A percentile compares a stretch with the other conserved stretches of the same genome.
phyloP scores from a whole-genome alignment of 441 rosid species.

The Flueggea neowawraea region DNA sequence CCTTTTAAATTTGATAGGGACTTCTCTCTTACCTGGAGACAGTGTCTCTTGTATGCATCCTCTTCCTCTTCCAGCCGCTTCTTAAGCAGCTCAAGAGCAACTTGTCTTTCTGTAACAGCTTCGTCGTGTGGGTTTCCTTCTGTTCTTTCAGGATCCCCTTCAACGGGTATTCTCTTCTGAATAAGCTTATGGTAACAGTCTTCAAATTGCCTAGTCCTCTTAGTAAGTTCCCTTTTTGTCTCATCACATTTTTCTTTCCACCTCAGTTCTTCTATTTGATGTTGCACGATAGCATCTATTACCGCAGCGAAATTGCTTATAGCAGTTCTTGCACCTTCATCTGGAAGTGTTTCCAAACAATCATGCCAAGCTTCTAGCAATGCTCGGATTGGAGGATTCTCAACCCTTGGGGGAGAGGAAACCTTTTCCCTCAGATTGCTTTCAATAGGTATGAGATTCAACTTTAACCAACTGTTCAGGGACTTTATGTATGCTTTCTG shows the following conservation, averaged over 20 bases:
- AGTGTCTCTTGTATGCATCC: slow-evolving; percentile 41
- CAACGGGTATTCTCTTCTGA: slow-evolving; percentile 49
- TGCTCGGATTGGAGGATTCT: slow-evolving; percentile 50
- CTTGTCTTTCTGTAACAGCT: slow-evolving; percentile 49
- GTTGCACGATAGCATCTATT: slow-evolving; percentile 50
- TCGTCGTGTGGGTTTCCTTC: slow-evolving; percentile 35
- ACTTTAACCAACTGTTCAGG: slow-evolving; percentile 63
- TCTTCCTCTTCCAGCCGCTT: slow-evolving; percentile 66
- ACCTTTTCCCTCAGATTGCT: slow-evolving; percentile 85
- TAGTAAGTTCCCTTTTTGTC: slow-evolving; percentile 44
- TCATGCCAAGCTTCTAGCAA: slow-evolving; percentile 77
- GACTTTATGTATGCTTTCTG: slow-evolving; percentile 67
- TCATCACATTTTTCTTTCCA: slow-evolving; percentile 53
- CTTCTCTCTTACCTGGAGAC: slow-evolving; percentile 77
- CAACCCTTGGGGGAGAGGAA: slow-evolving; percentile 77
- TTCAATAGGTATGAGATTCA: slow-evolving; percentile 83
- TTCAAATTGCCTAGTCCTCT: slow-evolving; percentile 51
- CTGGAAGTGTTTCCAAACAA: slow-evolving; percentile 49
- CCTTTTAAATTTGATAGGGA: slow-evolving; percentile 57
- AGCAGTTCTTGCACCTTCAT: slow-evolving; percentile 63
- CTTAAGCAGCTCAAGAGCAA: slow-evolving; percentile 36
- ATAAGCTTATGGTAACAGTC: slow-evolving; percentile 56
- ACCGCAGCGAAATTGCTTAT: slow-evolving; percentile 62
- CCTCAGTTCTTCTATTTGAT: slow-evolving; percentile 67
- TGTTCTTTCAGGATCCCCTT: slow-evolving; percentile 38